A percentile compares a stretch with the other conserved stretches of the same genome.
These are phyloP conservation scores for Physcomitrellopsis africana DNA, from an alignment of 225 moss, liverwort and hornwort species.

Conservation along the genomic window DNA sequence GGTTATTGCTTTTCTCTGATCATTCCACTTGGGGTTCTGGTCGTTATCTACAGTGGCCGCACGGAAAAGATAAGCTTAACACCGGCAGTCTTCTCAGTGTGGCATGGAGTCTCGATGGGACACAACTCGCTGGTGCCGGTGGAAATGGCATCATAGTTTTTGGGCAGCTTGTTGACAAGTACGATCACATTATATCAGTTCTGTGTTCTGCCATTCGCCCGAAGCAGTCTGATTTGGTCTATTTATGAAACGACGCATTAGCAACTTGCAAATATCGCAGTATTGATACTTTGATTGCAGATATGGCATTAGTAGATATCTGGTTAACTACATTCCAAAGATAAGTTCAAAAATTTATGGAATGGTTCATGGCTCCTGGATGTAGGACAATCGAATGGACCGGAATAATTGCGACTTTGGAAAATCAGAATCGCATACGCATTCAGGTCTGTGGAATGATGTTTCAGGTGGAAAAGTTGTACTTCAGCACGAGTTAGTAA, in stretches of 20 bases:
- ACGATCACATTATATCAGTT: conserved; percentile 7
- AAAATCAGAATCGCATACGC: conserved; percentile 58
- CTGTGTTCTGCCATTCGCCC: background rate
- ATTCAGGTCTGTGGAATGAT: conserved; percentile 55
- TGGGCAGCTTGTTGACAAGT: conserved; percentile 76
- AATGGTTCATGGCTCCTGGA: background rate
- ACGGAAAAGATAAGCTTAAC: conserved; percentile 61
- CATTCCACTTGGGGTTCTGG: background rate
- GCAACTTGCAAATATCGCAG: conserved; percentile 1
- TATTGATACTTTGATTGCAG: conserved; percentile 1
- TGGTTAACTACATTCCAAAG: too few species aligned
- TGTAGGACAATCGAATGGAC: conserved; percentile 68
- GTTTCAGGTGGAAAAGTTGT: background rate
- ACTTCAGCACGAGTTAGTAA: background rate
- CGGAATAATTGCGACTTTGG: conserved; percentile 55
- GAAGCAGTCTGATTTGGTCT: background rate
- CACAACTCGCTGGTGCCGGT: conserved; percentile 72
- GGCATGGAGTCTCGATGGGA: conserved; percentile 91
- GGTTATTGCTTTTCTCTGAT: background rate
- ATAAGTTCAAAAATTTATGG: background rate
- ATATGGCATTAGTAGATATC: background rate
- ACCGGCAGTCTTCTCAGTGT: conserved; percentile 57
- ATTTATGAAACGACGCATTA: background rate
- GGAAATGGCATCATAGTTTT: conserved; percentile 60
- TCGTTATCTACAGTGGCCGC: conserved; percentile 60